phyloP scores from a whole-genome alignment of 1,284 basidiomycete species.

The Exobasidium rhododendri region DNA sequence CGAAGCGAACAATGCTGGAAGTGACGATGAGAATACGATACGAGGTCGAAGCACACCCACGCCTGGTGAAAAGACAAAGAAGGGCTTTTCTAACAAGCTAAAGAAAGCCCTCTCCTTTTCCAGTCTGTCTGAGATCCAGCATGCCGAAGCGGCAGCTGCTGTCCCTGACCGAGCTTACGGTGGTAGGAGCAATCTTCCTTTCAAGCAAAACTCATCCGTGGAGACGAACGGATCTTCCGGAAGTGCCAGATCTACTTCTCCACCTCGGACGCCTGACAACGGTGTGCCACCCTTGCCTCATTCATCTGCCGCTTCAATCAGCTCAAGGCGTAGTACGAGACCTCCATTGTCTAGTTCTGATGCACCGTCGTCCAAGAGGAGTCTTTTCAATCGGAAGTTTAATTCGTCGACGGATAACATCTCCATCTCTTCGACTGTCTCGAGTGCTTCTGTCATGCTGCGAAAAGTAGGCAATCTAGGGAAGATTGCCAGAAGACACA shows the following conservation, averaged over 20 bases:
- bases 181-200: slow-evolving; percentile 15
- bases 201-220: slow-evolving; percentile 26
- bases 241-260: slow-evolving; percentile 44
- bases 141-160: slow-evolving; percentile 15
- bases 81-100: slow-evolving; percentile 41
- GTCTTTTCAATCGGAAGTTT: slow-evolving; percentile 79
- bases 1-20: slow-evolving; percentile 37
- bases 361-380: slow-evolving; percentile 55
- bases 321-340: slow-evolving; percentile 36
- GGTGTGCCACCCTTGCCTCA: slow-evolving; percentile 24
- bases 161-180: slow-evolving; percentile 6
- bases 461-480: slow-evolving; percentile 91
- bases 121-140: slow-evolving; percentile 37
- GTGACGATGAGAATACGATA: slow-evolving; percentile 35
- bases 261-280: slow-evolving; percentile 43
- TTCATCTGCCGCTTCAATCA: slow-evolving; percentile 47
- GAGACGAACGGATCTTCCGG: slow-evolving; percentile 45
- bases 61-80: slow-evolving; percentile 40
- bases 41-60: slow-evolving; percentile 32
- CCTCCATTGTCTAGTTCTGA: slow-evolving; percentile 35
- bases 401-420: slow-evolving; percentile 97
- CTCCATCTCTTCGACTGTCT: slow-evolving; percentile 89
- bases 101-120: slow-evolving; percentile 45
- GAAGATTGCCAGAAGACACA: slow-evolving; percentile 83
- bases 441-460: slow-evolving; percentile 93